These are phyloP conservation scores for Penstemon davidsonii DNA, from an alignment of 257 asterid genomes.

Conservation along the genomic window DNA sequence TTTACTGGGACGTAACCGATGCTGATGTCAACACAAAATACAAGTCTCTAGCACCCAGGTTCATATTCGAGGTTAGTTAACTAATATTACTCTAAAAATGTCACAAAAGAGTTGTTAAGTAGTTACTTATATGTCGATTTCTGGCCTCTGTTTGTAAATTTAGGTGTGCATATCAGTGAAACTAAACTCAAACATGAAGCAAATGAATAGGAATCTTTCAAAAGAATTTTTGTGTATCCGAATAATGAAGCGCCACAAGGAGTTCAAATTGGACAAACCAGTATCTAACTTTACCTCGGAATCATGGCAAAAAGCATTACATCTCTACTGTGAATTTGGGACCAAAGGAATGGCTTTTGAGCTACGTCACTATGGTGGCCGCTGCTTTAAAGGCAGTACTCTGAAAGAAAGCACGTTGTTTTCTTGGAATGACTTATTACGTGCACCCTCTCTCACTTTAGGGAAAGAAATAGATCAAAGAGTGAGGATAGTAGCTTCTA, in stretches of 20 bases:
- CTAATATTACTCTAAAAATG: background rate
- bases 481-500: conserved; percentile 55
- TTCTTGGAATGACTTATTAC: conserved; percentile 80
- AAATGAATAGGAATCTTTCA: conserved; percentile 33
- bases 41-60: conserved; percentile 73
- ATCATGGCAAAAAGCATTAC: conserved; percentile 70
- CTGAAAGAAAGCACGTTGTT: conserved; percentile 41
- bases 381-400: conserved; percentile 61
- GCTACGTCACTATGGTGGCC: conserved; percentile 59
- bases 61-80: conserved; percentile 76
- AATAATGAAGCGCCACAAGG: conserved; percentile 65
- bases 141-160: conserved; percentile 21
- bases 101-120: no score
- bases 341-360: conserved; percentile 75
- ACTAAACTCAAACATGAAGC: conserved; percentile 30
- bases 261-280: conserved; percentile 67
- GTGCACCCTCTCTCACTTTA: conserved; percentile 68
- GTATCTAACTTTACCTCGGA: conserved; percentile 43
- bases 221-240: conserved; percentile 68
- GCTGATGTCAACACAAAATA: conserved; percentile 69
- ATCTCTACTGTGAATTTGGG: conserved; percentile 83
- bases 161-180: conserved; percentile 71
- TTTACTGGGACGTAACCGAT: conserved; percentile 65
- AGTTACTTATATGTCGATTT: background rate
- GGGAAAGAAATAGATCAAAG: conserved; percentile 47